A percentile compares a stretch with the other conserved stretches of the same genome.
phyloP scores from a whole-genome alignment of 306 rosid species.

The Trifolium pratense region DNA sequence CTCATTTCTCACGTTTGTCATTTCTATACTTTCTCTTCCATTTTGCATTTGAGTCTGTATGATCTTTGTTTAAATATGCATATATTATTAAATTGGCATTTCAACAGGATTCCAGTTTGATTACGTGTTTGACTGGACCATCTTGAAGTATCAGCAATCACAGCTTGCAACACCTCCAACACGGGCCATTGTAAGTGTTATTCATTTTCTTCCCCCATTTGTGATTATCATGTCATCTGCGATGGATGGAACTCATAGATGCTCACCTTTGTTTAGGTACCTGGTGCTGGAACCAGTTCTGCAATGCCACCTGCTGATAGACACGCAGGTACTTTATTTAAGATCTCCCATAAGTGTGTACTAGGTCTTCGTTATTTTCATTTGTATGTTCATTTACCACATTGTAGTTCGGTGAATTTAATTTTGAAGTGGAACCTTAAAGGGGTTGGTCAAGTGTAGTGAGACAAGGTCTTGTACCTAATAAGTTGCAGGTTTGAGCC shows the following conservation, averaged over 20 bases:
- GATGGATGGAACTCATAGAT: conserved; percentile 25
- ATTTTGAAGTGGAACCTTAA: conserved; percentile 4
- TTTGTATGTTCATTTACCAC: conserved; percentile 12
- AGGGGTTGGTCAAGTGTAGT: background rate
- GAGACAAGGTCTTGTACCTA: background rate
- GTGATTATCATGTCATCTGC: conserved; percentile 26
- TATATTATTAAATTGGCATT: conserved; percentile 32
- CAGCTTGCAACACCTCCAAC: conserved; percentile 86
- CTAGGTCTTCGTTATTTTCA: conserved; percentile 14
- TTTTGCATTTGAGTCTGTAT: conserved; percentile 17
- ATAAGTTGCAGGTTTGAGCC: conserved; percentile 1
- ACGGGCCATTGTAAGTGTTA: conserved; percentile 62
- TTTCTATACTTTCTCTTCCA: conserved; percentile 10
- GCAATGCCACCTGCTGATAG: conserved; percentile 81
- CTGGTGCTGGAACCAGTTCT: conserved; percentile 84
- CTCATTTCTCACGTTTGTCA: conserved; percentile 4
- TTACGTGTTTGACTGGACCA: conserved; percentile 97
- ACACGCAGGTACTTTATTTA: conserved; percentile 62
- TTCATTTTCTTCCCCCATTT: background rate
- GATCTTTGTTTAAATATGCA: conserved; percentile 4
- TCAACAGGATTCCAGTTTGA: conserved; percentile 91
- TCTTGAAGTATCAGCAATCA: conserved; percentile 93
- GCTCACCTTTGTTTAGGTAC: conserved; percentile 55
- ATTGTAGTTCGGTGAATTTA: conserved; percentile 7
- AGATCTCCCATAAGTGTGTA: conserved; percentile 21